Percentiles rank a stretch among this genome's conserved stretches.
These are phyloP conservation scores for Gracilaria gracilis DNA, from an alignment of 23 red algal genomes.

Conservation along the genomic window DNA sequence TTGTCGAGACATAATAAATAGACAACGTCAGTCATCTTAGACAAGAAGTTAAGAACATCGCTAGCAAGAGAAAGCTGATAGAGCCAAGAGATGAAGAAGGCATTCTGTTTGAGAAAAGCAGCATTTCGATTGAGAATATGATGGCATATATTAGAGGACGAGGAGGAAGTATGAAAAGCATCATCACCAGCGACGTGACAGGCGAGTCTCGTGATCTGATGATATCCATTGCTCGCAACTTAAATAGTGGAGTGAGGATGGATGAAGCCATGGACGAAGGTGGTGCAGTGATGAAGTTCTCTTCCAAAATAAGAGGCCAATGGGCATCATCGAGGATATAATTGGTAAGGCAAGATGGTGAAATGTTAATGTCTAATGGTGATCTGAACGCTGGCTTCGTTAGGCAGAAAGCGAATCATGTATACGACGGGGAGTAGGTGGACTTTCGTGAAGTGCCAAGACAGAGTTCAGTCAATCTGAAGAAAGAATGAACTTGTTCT, in stretches of 20 bases:
- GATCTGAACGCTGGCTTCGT: neutral
- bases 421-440: neutral
- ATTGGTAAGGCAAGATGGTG: neutral
- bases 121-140: neutral
- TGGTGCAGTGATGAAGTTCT: neutral
- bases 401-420: neutral
- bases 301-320: neutral
- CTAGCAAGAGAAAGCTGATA: neutral
- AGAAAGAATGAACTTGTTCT: neutral
- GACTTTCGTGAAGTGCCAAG: neutral
- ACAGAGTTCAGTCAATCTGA: neutral
- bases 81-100: conserved; percentile 2
- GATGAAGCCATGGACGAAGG: neutral
- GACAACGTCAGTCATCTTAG: neutral
- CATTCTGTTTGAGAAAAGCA: conserved; percentile 6
- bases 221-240: neutral
- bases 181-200: neutral
- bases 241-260: neutral
- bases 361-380: neutral
- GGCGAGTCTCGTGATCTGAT: neutral
- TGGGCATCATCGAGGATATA: neutral
- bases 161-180: neutral
- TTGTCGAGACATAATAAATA: neutral
- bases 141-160: neutral
- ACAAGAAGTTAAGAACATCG: neutral